Conservation (phyloP, 164 flowering plant genomes). For the Berberis thunbergii region DNA sequence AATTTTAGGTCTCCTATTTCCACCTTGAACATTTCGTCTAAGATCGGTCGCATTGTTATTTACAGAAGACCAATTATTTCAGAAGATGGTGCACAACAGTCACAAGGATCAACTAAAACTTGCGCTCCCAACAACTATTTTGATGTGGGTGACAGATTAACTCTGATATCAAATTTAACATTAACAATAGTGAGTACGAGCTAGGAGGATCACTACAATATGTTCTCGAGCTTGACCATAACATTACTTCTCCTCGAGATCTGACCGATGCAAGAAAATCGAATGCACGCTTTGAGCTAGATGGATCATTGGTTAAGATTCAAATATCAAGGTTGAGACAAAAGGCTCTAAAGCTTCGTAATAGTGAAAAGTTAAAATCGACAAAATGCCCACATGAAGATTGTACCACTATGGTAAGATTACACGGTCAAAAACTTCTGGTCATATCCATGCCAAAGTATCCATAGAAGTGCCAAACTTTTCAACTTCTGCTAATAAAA, state of each 20-base stretch:
- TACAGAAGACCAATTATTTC: constrained; percentile 18
- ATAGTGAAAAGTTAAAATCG: constrained; percentile 37
- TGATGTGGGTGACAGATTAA: constrained; percentile 16
- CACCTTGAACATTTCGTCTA: constrained; percentile 26
- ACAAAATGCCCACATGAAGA: constrained; percentile 14
- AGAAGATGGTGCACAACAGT: constrained; percentile 17
- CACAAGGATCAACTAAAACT: constrained; percentile 17
- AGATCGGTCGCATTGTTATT: constrained; percentile 14
- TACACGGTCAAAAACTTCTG: constrained; percentile 14
- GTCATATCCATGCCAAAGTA: constrained; percentile 1
- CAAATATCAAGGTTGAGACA: constrained; percentile 87
- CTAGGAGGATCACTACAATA: neutral
- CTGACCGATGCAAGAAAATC: constrained; percentile 17
- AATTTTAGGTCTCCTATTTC: constrained; percentile 48
- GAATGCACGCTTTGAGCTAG: constrained; percentile 14
- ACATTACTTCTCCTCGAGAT: constrained; percentile 29
- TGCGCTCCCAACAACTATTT: constrained; percentile 18
- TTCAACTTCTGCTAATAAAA: constrained; percentile 4
- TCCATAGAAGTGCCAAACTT: constrained; percentile 8
- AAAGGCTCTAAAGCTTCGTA: constrained; percentile 72
- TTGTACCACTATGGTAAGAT: constrained; percentile 2
- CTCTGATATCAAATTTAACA: constrained; percentile 11
- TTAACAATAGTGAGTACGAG: constrained; percentile 13
- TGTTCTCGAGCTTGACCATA: constrained; percentile 4
- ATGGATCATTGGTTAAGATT: constrained; percentile 41